phyloP scores from a whole-genome alignment of 2,329 filamentous ascomycete genomes.

The Teratosphaeria epicoccoides region DNA sequence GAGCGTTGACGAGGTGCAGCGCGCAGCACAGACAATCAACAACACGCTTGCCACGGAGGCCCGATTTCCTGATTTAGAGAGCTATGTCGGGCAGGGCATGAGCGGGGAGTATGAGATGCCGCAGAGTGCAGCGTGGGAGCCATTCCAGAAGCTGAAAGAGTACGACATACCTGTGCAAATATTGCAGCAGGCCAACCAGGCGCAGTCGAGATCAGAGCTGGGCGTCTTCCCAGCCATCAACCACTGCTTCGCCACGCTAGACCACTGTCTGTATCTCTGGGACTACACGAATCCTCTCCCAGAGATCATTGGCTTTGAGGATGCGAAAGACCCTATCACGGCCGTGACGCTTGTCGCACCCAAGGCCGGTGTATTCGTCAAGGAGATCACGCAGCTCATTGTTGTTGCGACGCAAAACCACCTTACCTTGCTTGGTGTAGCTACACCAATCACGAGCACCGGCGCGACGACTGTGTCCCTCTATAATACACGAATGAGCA shows the following conservation, averaged over 20 bases:
- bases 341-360: slow-evolving; percentile 82
- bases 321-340: slow-evolving; percentile 77
- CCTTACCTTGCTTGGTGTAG: slow-evolving; percentile 76
- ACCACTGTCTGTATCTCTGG: slow-evolving; percentile 94
- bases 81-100: slow-evolving; percentile 71
- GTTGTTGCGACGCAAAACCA: slow-evolving; percentile 80
- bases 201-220: slow-evolving; percentile 83
- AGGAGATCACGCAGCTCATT: slow-evolving; percentile 74
- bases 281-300: slow-evolving; percentile 92
- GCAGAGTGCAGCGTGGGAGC: slow-evolving; percentile 58
- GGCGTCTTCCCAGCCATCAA: slow-evolving; percentile 90
- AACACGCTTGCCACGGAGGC: slow-evolving; percentile 64
- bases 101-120: slow-evolving; percentile 87
- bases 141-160: slow-evolving; percentile 77
- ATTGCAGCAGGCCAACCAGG: slow-evolving; percentile 82
- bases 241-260: slow-evolving; percentile 90
- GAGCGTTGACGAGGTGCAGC: slow-evolving; percentile 55
- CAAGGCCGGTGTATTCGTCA: slow-evolving; percentile 76
- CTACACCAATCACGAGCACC: slow-evolving; percentile 50
- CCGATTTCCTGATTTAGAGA: slow-evolving; percentile 79
- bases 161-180: slow-evolving; percentile 87
- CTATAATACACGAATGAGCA: slow-evolving; percentile 80
- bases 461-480: slow-evolving; percentile 65
- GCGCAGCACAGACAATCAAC: slow-evolving; percentile 76
- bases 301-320: slow-evolving; percentile 84